A percentile compares a stretch with the other conserved stretches of the same genome.
These are phyloP conservation scores for Colletotrichum phormii DNA, from an alignment of 2,329 filamentous ascomycete species.

Conservation along the genomic window DNA sequence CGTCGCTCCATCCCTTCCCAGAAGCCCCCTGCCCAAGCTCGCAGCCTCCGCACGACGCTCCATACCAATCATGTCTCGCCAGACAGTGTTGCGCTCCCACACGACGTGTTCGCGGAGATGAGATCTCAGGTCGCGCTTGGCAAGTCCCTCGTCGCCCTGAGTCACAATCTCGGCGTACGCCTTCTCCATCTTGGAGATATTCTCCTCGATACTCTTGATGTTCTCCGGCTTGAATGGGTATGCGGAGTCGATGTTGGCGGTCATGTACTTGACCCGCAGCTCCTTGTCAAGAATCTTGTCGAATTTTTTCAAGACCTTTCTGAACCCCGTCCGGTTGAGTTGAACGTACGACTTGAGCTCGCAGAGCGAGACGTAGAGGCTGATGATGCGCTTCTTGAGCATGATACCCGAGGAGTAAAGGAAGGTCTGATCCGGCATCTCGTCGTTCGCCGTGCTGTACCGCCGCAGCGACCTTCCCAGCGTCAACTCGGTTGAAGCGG, in stretches of 20 bases:
- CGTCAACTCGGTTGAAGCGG: constrained; percentile 70
- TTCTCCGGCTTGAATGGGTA: constrained; percentile 85
- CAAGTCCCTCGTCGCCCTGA: constrained; percentile 79
- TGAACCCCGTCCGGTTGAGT: constrained; percentile 95
- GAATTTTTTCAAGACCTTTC: constrained; percentile 97
- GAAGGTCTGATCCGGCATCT: constrained; percentile 81
- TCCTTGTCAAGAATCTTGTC: constrained; percentile 93
- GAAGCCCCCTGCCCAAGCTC: constrained; percentile 85
- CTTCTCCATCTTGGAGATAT: constrained; percentile 80
- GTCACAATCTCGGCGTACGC: constrained; percentile 87
- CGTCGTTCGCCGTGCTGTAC: constrained; percentile 77
- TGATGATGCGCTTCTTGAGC: constrained; percentile 90
- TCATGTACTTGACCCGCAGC: constrained; percentile 82
- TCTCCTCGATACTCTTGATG: constrained; percentile 75
- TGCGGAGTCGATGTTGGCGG: constrained; percentile 77
- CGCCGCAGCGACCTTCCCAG: constrained; percentile 63
- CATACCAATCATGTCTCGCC: constrained; percentile 98
- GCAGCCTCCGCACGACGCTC: constrained; percentile 95
- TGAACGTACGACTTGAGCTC: constrained; percentile 97
- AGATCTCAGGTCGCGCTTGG: constrained; percentile 86
- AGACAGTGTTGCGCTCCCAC: constrained; percentile 98
- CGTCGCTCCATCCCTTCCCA: constrained; percentile 79
- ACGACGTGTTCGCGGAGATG: constrained; percentile 97
- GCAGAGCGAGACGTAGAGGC: constrained; percentile 90
- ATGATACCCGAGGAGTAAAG: constrained; percentile 78